phyloP scores from a whole-genome alignment of 768 basidiomycete species.

The Asterophora lycoperdoides region DNA sequence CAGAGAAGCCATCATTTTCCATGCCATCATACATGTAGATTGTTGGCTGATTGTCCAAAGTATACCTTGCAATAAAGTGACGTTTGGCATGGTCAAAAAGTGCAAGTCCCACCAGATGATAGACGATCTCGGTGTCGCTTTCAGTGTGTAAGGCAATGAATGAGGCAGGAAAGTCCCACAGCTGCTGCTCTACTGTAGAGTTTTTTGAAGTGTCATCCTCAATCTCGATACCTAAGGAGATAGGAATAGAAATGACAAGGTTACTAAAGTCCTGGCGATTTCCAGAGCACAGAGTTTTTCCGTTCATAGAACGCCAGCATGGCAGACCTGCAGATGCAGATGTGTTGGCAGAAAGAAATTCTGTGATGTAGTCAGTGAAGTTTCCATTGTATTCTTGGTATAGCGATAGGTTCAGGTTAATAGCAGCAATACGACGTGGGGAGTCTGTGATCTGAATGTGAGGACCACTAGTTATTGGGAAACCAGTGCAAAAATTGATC shows the following conservation, averaged over 20 bases:
- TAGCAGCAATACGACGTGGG: not conserved
- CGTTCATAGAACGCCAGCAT: conserved; percentile 20
- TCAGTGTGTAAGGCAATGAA: conserved; percentile 8
- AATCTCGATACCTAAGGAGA: conserved; percentile 18
- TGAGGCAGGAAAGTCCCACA: conserved; percentile 21
- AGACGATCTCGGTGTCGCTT: conserved; percentile 10
- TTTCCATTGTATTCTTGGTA: not conserved
- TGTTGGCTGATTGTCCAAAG: not conserved
- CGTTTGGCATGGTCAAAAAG: conserved; percentile 11
- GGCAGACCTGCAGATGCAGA: not conserved
- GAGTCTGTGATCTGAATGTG: conserved; percentile 1
- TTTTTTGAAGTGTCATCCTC: not conserved
- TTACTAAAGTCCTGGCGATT: conserved; percentile 7
- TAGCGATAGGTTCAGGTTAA: too few relatives aligned
- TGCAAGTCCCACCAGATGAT: conserved; percentile 21
- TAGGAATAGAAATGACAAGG: conserved; percentile 19
- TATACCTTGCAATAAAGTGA: conserved; percentile 24
- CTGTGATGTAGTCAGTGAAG: not conserved
- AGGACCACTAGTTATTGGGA: not conserved
- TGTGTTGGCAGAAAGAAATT: not conserved
- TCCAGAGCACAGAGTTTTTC: conserved; percentile 14
- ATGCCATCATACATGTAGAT: conserved; percentile 23
- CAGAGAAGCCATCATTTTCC: conserved; percentile 12
- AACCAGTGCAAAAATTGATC: conserved; percentile 1
- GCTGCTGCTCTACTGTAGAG: not conserved